Conservation (phyloP, 1,284 basidiomycete species). For the Flammula alnicola region DNA sequence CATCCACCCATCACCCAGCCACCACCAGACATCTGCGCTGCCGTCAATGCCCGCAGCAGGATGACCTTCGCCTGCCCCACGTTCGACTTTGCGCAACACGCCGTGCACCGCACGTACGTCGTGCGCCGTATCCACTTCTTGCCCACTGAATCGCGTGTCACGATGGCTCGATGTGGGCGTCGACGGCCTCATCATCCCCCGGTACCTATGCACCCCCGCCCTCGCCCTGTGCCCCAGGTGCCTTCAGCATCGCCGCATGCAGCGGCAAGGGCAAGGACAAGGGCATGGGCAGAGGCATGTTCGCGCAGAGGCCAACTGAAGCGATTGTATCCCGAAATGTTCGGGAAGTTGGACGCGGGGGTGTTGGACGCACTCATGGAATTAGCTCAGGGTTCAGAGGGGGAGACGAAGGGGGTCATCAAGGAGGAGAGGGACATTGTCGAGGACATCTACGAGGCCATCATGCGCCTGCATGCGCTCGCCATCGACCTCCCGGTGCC, state of each 20-base stretch:
- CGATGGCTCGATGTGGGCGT: conserved; percentile 38
- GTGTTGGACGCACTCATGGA: conserved; percentile 24
- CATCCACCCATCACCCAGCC: conserved; percentile 9
- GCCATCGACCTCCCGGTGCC: conserved; percentile 37
- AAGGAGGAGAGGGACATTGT: too few species aligned
- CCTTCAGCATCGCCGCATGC: conserved; percentile 12
- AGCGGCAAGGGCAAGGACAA: conserved; percentile 26
- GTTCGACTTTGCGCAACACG: conserved; percentile 36
- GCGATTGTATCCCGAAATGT: conserved; percentile 34
- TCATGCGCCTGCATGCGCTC: conserved; percentile 42
- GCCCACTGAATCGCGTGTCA: conserved; percentile 23
- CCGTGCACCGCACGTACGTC: conserved; percentile 32
- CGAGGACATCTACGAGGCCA: conserved; percentile 28
- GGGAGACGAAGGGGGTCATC: not conserved
- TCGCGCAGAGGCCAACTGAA: conserved; percentile 32
- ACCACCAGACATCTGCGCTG: conserved; percentile 28
- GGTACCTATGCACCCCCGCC: conserved; percentile 8
- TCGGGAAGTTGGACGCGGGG: conserved; percentile 29
- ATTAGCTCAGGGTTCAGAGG: conserved; percentile 13
- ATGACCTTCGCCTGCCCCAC: conserved; percentile 25
- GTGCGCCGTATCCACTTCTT: conserved; percentile 24
- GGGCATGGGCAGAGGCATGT: conserved; percentile 43
- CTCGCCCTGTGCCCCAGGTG: conserved; percentile 1
- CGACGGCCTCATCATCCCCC: conserved; percentile 29
- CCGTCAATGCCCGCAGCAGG: conserved; percentile 31